Evolutionary conservation across 495 filamentous ascomycete genomes (phyloP), one percentile per base, ranked within the genome.

Genomic region (Oleoguttula mirabilis): DNA sequence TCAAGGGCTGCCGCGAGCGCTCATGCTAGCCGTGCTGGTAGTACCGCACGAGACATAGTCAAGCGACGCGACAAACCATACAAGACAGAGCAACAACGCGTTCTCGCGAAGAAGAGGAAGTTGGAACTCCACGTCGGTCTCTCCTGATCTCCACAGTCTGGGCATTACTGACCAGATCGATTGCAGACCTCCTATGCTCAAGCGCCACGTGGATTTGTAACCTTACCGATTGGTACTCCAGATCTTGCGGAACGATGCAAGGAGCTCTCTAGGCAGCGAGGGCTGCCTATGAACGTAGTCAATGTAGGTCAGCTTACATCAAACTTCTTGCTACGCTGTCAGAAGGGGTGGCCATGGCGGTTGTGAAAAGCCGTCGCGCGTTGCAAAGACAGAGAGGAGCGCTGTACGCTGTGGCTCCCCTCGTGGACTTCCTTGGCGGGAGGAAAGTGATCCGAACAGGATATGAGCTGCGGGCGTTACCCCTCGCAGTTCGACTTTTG

Each of bases 221-320:
- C 87, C 55, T 77, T 94, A 41, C 79, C 83, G n/a, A 72, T 77
- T 39, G 87, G 87, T 17, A 77, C 84, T 54, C 84, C 84, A 0
- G 69, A 72, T 30, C 61, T 94, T 36, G 88, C 82, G 4, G 70
- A 68, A 10, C 63, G 65, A 20, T 93, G 87, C 67, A 92, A 88
- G 60, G 83, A 93, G 51, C 48, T 78, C 4, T 90, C 84, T 14
- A 69, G 82, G 44, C 72, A 77, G 52, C 64, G 71, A 47, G 76
- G 71, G 10, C 65, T 74, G 12, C 72, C 78, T 60, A 76, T 87
- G 20, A 79, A 80, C 46, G 81, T 86, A 37, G 84, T 93, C 51
- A 82, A 84, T 51, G 84, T 88, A 70, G 54, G 76, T 68, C 19
- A 15, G 8, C 41, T 14, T 7, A 6, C 22, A 10, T 5, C 7